A percentile compares a stretch with the other conserved stretches of the same genome.
These are phyloP conservation scores for Penicillium sp. DNA, from an alignment of 2,329 filamentous ascomycete genomes.

Conservation along the genomic window DNA sequence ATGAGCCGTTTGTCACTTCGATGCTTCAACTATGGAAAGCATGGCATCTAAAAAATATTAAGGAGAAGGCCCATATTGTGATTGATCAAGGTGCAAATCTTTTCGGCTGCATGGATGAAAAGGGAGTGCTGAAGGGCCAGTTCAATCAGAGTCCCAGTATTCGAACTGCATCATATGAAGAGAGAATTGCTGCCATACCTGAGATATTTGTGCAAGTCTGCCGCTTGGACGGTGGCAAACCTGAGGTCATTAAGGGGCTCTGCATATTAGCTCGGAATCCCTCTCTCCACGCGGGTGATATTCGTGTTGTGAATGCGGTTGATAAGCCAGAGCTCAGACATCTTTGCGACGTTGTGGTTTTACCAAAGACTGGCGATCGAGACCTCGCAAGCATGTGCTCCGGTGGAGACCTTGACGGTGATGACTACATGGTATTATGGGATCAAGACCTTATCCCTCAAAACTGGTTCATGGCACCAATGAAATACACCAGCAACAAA, in stretches of 20 bases:
- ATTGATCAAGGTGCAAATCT: slow-evolving; percentile 84
- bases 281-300: slow-evolving; percentile 88
- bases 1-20: slow-evolving; percentile 80
- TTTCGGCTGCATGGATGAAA: slow-evolving; percentile 87
- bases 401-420: slow-evolving; percentile 91
- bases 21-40: slow-evolving; percentile 80
- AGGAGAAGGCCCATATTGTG: slow-evolving; percentile 85
- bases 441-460: slow-evolving; percentile 70
- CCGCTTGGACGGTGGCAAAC: slow-evolving; percentile 54
- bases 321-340: slow-evolving; percentile 72
- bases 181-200: slow-evolving; percentile 61
- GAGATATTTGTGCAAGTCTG: slow-evolving; percentile 89
- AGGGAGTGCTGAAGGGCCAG: slow-evolving; percentile 71
- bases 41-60: slow-evolving; percentile 86
- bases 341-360: slow-evolving; percentile 80
- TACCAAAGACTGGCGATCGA: slow-evolving; percentile 78
- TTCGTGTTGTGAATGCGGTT: slow-evolving; percentile 83
- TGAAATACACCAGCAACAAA: slow-evolving; percentile 68
- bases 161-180: slow-evolving; percentile 29
- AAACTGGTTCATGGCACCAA: slow-evolving; percentile 70
- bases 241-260: slow-evolving; percentile 69
- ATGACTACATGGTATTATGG: slow-evolving; percentile 96
- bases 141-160: slow-evolving; percentile 44
- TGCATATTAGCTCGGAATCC: slow-evolving; percentile 90
- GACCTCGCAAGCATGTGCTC: slow-evolving; percentile 93